A percentile compares a stretch with the other conserved stretches of the same genome.
phyloP scores from a whole-genome alignment of 306 rosid genomes.

The Cucumis melo region DNA sequence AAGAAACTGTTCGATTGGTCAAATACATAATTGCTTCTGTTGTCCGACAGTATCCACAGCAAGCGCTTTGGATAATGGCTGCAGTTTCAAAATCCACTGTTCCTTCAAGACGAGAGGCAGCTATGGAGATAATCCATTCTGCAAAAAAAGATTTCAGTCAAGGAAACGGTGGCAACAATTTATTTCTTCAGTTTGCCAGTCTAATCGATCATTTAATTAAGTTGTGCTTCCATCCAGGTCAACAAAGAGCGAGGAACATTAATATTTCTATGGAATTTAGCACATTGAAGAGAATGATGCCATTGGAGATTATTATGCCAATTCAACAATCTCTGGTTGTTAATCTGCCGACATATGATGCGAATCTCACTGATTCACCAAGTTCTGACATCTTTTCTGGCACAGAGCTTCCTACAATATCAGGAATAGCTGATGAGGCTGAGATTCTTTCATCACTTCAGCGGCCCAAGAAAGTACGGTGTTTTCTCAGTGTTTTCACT shows the following conservation, averaged over 20 bases:
- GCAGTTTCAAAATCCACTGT: slow-evolving; percentile 94
- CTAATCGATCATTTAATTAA: slow-evolving; percentile 81
- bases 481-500: slow-evolving; percentile 6
- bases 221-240: slow-evolving; percentile 88
- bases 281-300: slow-evolving; percentile 95
- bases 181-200: slow-evolving; percentile 81
- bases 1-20: slow-evolving; percentile 67
- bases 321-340: slow-evolving; percentile 79
- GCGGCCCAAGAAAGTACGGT: slow-evolving; percentile 77
- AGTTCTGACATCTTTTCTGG: slow-evolving; percentile 58
- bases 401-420: slow-evolving; percentile 79
- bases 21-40: slow-evolving; percentile 71
- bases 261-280: slow-evolving; percentile 84
- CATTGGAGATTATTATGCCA: slow-evolving; percentile 91
- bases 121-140: slow-evolving; percentile 85
- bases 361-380: slow-evolving; percentile 41
- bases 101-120: slow-evolving; percentile 88
- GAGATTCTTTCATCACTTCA: slow-evolving; percentile 97
- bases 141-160: slow-evolving; percentile 61
- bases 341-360: slow-evolving; percentile 68
- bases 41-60: slow-evolving; percentile 78
- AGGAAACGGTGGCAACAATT: slow-evolving; percentile 56
- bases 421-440: slow-evolving; percentile 90
- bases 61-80: slow-evolving; percentile 95
- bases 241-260: slow-evolving; percentile 60